A percentile compares a stretch with the other conserved stretches of the same genome.
These are phyloP conservation scores for Aeminium ludgeri DNA, from an alignment of 495 filamentous ascomycete genomes.

Conservation along the genomic window DNA sequence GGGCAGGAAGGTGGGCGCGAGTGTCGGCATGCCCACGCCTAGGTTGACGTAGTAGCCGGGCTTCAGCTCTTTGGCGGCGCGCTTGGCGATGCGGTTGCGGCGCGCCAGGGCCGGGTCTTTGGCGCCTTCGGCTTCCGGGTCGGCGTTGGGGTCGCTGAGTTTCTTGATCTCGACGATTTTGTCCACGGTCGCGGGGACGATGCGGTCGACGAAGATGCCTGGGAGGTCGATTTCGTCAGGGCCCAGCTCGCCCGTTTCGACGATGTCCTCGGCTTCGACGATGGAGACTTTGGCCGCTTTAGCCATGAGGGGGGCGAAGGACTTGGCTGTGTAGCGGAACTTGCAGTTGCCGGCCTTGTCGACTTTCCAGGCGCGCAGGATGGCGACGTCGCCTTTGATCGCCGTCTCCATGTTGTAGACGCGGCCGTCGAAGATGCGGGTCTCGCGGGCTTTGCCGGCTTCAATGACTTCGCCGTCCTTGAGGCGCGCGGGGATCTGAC, in stretches of 20 bases:
- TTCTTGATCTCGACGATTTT: conserved; percentile 43
- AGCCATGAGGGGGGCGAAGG: conserved; percentile 41
- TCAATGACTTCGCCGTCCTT: conserved; percentile 35
- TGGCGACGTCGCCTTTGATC: conserved; percentile 44
- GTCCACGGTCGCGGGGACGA: conserved; percentile 37
- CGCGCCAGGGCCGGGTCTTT: conserved; percentile 25
- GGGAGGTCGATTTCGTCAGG: conserved; percentile 42
- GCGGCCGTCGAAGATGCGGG: conserved; percentile 41
- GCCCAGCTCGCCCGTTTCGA: conserved; percentile 40
- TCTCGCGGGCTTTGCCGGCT: conserved; percentile 38
- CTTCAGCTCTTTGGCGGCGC: conserved; percentile 46
- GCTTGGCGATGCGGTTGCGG: conserved; percentile 39
- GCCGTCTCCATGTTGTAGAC: conserved; percentile 47
- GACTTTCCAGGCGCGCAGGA: conserved; percentile 46
- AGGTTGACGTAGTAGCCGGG: conserved; percentile 51
- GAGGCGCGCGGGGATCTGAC: conserved; percentile 40
- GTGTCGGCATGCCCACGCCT: conserved; percentile 46
- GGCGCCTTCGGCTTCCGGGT: conserved; percentile 12
- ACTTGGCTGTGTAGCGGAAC: conserved; percentile 48
- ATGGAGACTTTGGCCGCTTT: conserved; percentile 47
- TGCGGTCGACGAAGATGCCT: conserved; percentile 47
- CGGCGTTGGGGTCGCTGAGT: conserved; percentile 22
- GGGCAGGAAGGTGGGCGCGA: conserved; percentile 39
- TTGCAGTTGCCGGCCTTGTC: conserved; percentile 47
- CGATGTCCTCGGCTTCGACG: conserved; percentile 53